Base-by-base conservation (phyloP, 1,139 yeast species). In the Trichomonascaceae sp. region DNA sequence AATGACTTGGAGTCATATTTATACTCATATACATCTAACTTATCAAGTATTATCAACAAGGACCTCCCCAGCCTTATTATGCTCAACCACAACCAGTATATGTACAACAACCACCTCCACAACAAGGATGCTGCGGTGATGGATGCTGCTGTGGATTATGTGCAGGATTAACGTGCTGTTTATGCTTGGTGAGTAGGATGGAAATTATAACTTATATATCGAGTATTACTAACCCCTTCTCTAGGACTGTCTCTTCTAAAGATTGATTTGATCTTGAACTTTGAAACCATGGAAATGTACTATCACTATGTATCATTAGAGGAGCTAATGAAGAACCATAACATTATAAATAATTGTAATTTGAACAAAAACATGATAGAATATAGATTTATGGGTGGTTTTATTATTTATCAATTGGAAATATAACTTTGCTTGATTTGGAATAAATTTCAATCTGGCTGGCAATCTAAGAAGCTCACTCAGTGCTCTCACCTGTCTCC, bases 61-160 rank as follows among this genome's bases (percentile, higher is more conserved):
- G 62, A 52, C 66, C 66, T 41, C 67, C 62, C 22, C 67, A 60
- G 54, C 62, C 63, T 41, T 62, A 61, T 55, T 45, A 27, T 27
- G 32, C 32, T 22, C 52, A 22, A 22, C 47, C 24, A 15, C 64
- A 62, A 55, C 65, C 65, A 10, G 57, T 62, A 27, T 66, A 66
- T 58, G 56, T 64, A 53, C 69, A 66, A 56, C 69, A 67, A 55
- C 62, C 57, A 50, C 64, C 60, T n/a, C 58, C 57, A 27, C 56
- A 58, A 52, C 47, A 54, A 22, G 53, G 55, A 47, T 55, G 57
- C 53, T 36, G 41, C n/a, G 62, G 59, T 54, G 66, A 61, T 46
- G 32, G 32, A 27, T 66, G 68, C 63, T 66, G 70, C 61, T 64
- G 68, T 50, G 70, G 70, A 46, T 61, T 66, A 27, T 66, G 70